Percentiles rank a stretch among this genome's conserved stretches.
These are phyloP conservation scores for Claviceps digitariae DNA, from an alignment of 2,329 filamentous ascomycete species.

Conservation along the genomic window DNA sequence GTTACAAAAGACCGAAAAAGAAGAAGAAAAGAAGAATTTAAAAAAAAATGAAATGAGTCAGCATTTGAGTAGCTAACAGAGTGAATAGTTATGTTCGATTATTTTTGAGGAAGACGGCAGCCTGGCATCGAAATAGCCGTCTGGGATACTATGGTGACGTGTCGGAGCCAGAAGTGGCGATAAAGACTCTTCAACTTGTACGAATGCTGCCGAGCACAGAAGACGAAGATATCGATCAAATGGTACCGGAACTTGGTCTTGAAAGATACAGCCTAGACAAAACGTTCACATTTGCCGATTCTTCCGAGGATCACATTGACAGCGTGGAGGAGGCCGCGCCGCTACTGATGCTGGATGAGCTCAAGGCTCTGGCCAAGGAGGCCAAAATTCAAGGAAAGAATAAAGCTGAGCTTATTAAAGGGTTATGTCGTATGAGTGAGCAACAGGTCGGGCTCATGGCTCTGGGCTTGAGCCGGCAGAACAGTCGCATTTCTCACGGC, in stretches of 20 bases:
- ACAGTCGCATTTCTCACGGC: conserved; percentile 40
- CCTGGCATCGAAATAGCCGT: conserved; percentile 73
- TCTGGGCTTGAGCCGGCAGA: conserved; percentile 50
- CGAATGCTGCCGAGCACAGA: conserved; percentile 37
- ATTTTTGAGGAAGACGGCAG: conserved; percentile 81
- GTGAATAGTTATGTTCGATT: conserved; percentile 66
- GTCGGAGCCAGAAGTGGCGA: conserved; percentile 53
- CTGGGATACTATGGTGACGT: conserved; percentile 77
- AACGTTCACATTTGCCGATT: conserved; percentile 67
- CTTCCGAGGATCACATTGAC: conserved; percentile 57
- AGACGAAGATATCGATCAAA: conserved; percentile 7
- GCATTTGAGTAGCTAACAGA: neutral
- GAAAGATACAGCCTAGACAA: conserved; percentile 34
- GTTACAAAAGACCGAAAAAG: neutral
- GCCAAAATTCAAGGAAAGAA: conserved; percentile 78
- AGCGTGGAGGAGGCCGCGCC: conserved; percentile 73
- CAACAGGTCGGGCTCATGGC: conserved; percentile 65
- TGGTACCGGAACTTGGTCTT: conserved; percentile 19
- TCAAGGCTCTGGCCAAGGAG: conserved; percentile 74
- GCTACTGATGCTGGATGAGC: conserved; percentile 72
- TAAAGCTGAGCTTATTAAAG: conserved; percentile 64
- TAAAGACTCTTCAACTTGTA: conserved; percentile 46
- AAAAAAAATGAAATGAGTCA: neutral
- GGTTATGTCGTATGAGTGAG: conserved; percentile 60
- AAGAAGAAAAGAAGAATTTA: neutral